A percentile compares a stretch with the other conserved stretches of the same genome.
Evolutionary conservation across 257 asterid genomes (phyloP).

Genomic region (Ajuga chamaepitys): DNA sequence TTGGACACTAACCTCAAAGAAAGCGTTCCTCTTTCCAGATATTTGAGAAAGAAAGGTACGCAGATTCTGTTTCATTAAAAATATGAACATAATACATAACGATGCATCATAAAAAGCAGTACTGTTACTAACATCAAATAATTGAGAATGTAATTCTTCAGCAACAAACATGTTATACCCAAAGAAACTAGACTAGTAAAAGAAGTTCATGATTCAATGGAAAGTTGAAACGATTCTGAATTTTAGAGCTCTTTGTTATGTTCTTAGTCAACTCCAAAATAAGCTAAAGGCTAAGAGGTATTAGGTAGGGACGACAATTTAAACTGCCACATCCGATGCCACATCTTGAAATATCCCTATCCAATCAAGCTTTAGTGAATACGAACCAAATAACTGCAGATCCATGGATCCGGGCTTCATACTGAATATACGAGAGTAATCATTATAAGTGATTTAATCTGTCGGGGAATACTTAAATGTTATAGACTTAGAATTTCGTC

Average conservation of each 20-base stretch:
- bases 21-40: constrained; percentile 28
- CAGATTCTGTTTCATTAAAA: constrained; percentile 35
- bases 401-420: neutral
- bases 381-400: neutral
- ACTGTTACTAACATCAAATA: neutral
- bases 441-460: neutral
- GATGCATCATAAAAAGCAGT: neutral
- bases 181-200: neutral
- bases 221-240: neutral
- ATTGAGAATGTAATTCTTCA: constrained; percentile 1
- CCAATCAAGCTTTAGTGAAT: neutral
- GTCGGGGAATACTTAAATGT: neutral
- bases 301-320: neutral
- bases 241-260: neutral
- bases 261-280: neutral
- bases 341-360: neutral
- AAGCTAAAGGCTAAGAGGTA: neutral
- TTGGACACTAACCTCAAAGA: constrained; percentile 30
- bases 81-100: neutral
- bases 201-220: neutral
- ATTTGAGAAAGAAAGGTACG: constrained; percentile 30
- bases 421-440: neutral
- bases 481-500: neutral
- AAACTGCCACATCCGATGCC: neutral
- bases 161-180: neutral